A percentile compares a stretch with the other conserved stretches of the same genome.
These are phyloP conservation scores for Solanum tacnaense DNA, from an alignment of 257 asterid species.

Conservation along the genomic window DNA sequence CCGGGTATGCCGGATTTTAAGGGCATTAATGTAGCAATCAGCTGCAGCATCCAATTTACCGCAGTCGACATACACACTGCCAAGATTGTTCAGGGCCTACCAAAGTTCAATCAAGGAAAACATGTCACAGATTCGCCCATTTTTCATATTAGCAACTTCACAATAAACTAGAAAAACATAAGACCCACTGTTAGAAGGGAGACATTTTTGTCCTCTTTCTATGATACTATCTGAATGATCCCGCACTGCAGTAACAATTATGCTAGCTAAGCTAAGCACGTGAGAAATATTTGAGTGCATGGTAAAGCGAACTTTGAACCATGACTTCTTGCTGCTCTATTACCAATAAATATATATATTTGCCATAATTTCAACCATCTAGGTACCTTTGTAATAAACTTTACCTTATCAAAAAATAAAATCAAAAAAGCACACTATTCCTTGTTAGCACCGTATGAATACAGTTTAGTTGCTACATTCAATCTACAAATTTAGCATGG, in stretches of 20 bases:
- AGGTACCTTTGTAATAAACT: not conserved
- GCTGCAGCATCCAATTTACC: conserved; percentile 85
- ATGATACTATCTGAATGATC: not conserved
- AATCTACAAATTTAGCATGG: not conserved
- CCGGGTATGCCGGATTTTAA: conserved; percentile 83
- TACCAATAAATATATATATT: not conserved
- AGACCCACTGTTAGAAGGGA: not conserved
- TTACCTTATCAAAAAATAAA: not conserved
- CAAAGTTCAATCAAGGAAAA: not conserved
- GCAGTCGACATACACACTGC: conserved; percentile 88
- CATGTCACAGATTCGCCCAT: not conserved
- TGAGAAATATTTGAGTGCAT: not conserved
- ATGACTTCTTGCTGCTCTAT: not conserved
- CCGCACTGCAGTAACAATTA: not conserved
- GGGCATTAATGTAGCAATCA: conserved; percentile 95
- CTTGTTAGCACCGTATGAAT: not conserved
- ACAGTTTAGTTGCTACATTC: not conserved
- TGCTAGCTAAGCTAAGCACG: not conserved
- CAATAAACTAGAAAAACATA: not conserved
- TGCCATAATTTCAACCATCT: not conserved
- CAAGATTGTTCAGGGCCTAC: conserved; percentile 96
- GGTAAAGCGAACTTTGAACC: not conserved
- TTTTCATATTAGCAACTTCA: not conserved
- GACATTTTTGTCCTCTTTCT: not conserved
- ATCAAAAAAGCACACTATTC: not conserved